Evolutionary conservation across 345 rosid genomes (phyloP).

Genomic region (Eucalyptus virginea): DNA sequence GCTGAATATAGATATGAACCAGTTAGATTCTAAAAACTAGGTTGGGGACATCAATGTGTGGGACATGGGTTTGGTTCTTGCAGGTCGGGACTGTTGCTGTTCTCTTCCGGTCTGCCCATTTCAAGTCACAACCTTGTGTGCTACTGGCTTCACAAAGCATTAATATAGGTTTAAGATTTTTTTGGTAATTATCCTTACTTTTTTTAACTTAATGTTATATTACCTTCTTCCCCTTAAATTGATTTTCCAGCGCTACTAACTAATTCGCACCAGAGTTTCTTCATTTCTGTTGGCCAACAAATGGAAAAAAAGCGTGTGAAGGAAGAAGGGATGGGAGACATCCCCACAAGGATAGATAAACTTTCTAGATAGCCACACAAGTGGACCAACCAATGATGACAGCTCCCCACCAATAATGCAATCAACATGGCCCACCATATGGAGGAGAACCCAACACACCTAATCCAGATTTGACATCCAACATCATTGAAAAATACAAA

Average conservation of each 20-base stretch:
- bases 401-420: slow-evolving; percentile 9
- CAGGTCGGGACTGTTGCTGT: fast-evolving
- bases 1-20: too few species aligned
- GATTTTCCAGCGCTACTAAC: background rate
- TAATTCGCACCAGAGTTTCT: background rate
- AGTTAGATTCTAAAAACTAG: too few species aligned
- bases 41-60: too few species aligned
- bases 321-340: background rate
- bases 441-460: background rate
- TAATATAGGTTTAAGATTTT: too few species aligned
- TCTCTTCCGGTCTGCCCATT: fast-evolving
- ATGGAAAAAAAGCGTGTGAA: background rate
- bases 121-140: fast-evolving
- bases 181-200: too few species aligned
- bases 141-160: too few species aligned
- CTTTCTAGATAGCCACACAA: background rate
- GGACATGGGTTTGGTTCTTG: too few species aligned
- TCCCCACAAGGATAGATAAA: background rate
- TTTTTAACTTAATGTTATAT: background rate
- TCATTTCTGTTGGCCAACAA: background rate
- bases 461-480: background rate
- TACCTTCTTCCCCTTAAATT: background rate
- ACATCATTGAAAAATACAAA: background rate
- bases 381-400: slow-evolving; percentile 3
- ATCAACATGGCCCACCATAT: background rate